Conservation (phyloP, 306 rosid species). For the Chamaecrista fasciculata region DNA sequence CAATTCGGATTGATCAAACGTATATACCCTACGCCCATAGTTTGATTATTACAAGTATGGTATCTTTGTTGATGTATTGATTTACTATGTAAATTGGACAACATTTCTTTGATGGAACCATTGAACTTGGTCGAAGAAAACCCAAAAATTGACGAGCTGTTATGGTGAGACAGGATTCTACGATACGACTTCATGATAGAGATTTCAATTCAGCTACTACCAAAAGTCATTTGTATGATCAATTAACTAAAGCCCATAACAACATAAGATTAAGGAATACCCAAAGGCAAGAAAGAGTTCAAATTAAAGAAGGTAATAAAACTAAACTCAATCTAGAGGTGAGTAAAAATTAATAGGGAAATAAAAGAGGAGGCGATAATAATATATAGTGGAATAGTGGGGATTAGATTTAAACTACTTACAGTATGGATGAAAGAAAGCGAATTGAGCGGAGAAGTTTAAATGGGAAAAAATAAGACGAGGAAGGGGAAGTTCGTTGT, state of each 20-base stretch:
- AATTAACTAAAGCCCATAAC: conserved; percentile 30
- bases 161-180: conserved; percentile 51
- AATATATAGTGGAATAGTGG: too few species aligned
- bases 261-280: neutral
- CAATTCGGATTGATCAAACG: conserved; percentile 45
- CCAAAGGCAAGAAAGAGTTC: neutral
- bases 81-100: conserved; percentile 32
- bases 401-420: neutral
- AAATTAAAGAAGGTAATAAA: neutral
- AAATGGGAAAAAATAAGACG: neutral
- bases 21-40: conserved; percentile 41
- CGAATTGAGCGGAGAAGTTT: neutral
- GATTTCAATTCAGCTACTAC: conserved; percentile 65
- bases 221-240: conserved; percentile 48
- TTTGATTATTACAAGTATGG: conserved; percentile 36
- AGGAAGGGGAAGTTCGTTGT: neutral
- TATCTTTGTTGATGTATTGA: conserved; percentile 30
- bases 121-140: conserved; percentile 38
- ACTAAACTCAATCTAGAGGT: neutral
- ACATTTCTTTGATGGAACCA: conserved; percentile 26
- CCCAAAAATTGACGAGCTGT: conserved; percentile 50
- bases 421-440: neutral
- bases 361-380: neutral
- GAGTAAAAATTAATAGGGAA: neutral
- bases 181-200: conserved; percentile 67